Conservation (phyloP, 129 eudicot genomes). For the sunflower (Helianthus annuus) region HanXRQr2.0-SUNRISE NC_035442.2:136715921-136716420, state of each 20-base stretch:
- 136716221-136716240: constrained; percentile 37
- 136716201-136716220: constrained; percentile 45
- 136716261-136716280: constrained; percentile 49
- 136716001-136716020: constrained; percentile 68
- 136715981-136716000: constrained; percentile 27
- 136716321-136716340: not conserved
- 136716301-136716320: constrained; percentile 45
- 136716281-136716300: constrained; percentile 49
- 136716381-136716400: not conserved
- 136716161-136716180: constrained; percentile 56
- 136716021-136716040: constrained; percentile 51
- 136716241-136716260: constrained; percentile 34
- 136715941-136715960: constrained; percentile 70
- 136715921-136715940: constrained; percentile 37
- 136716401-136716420: not conserved
- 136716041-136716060: constrained; percentile 65
- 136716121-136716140: constrained; percentile 36
- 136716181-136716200: constrained; percentile 68
- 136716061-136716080: constrained; percentile 49
- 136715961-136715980: constrained; percentile 38
- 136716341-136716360: not conserved
- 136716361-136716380: not conserved
- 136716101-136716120: constrained; percentile 56
- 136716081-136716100: constrained; percentile 48
- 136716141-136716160: constrained; percentile 40